Evolutionary conservation across 2,329 filamentous ascomycete genomes (phyloP).

Genomic region (Metarhizium robertsii): DNA sequence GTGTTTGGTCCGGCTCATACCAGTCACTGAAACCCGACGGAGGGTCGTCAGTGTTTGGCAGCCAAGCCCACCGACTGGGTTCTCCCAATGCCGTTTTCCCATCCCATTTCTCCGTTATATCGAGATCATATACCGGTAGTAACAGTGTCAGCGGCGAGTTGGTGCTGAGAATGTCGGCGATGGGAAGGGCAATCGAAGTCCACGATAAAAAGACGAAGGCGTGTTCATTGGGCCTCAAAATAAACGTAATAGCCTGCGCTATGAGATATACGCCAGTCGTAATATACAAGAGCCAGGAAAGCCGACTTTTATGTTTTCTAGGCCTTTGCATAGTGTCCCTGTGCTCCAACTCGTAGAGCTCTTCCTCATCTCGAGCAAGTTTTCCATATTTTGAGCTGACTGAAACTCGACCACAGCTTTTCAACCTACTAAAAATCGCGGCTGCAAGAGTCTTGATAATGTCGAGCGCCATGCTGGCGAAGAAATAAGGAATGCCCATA

Average conservation of each 20-base stretch:
- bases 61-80: conserved; percentile 14
- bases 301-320: too few relatives aligned
- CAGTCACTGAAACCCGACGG: conserved; percentile 18
- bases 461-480: too few relatives aligned
- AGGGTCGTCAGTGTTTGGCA: conserved; percentile 10
- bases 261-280: too few relatives aligned
- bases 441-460: too few relatives aligned
- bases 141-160: conserved; percentile 16
- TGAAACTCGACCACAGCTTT: too few relatives aligned
- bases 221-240: conserved; percentile 20
- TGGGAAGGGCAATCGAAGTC: conserved; percentile 22
- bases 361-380: too few relatives aligned
- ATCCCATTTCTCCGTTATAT: not conserved
- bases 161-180: conserved; percentile 22
- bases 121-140: conserved; percentile 1
- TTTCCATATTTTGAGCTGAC: too few relatives aligned
- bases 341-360: too few relatives aligned
- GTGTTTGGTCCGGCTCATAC: conserved; percentile 11
- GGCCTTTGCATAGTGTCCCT: too few relatives aligned
- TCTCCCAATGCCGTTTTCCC: conserved; percentile 16
- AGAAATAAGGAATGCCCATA: too few relatives aligned
- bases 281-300: too few relatives aligned
- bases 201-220: conserved; percentile 25
- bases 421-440: too few relatives aligned
- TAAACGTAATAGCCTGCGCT: conserved; percentile 1